A percentile compares a stretch with the other conserved stretches of the same genome.
Evolutionary conservation across 352 stramenopile species (phyloP).

Genomic region (Phytopythium boreale): DNA sequence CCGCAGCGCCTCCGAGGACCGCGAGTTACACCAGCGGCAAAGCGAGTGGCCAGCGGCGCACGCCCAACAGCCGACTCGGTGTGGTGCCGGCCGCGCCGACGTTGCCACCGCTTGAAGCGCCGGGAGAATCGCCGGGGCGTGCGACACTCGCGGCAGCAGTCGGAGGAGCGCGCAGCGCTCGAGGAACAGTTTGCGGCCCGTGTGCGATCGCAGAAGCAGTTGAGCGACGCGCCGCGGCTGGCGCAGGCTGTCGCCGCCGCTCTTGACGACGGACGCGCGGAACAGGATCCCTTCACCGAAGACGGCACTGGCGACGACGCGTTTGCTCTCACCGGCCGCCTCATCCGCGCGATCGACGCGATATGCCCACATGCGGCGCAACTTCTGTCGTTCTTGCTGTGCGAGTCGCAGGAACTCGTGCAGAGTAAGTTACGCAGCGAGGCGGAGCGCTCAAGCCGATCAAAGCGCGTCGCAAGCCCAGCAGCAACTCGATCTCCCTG

Average conservation of each 20-base stretch:
- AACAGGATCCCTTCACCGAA: background rate
- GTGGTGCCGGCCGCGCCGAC: constrained; percentile 6
- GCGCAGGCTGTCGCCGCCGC: background rate
- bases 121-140: background rate
- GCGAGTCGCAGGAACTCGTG: constrained; percentile 13
- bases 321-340: constrained; percentile 8
- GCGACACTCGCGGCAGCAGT: constrained; percentile 11
- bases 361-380: constrained; percentile 15
- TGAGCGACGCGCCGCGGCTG: background rate
- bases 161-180: constrained; percentile 16
- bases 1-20: background rate
- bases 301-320: constrained; percentile 18
- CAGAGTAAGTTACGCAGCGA: constrained; percentile 19
- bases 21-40: background rate
- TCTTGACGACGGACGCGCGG: background rate
- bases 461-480: background rate
- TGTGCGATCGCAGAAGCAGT: constrained; percentile 13
- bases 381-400: constrained; percentile 15
- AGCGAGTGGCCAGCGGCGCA: background rate
- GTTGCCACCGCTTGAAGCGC: constrained; percentile 15
- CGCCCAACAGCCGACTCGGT: constrained; percentile 19
- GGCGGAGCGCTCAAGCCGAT: background rate
- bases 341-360: constrained; percentile 2
- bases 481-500: background rate
- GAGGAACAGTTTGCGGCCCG: constrained; percentile 17